Base-by-base conservation (phyloP, 75 land plant species). In the Cryptomeria japonica region DNA sequence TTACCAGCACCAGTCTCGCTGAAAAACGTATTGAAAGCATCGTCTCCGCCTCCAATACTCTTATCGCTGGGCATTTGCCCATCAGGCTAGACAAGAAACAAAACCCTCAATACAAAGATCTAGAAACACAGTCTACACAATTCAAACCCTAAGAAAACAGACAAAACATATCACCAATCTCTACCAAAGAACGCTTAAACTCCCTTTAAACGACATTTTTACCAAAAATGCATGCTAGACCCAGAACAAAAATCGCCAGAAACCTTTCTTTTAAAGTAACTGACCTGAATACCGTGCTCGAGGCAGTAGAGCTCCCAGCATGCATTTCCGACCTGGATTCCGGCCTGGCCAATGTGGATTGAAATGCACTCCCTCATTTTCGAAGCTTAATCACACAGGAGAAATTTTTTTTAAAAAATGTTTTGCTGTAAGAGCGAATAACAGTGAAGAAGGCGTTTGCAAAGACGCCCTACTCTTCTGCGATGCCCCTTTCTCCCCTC, bases 251-350 rank as follows among this genome's bases (percentile, higher is more conserved):
- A 13, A 51, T 13, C 55, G 1, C 55, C 16, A 51, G 2, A 51
- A 68, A 68, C 5, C 28, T 6, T 9, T 1, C 9, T 49, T 46
- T 11, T 0, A 68, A 68, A 68, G 1, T 3, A 6, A 31, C 31
- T 28, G 5, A 68, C 72, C 55, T 51, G 55, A 51, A 93, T 92
- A 38, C 94, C 94, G 42, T 93, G 93, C 89, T 92, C 55, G 55
- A 51, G 55, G 16, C 55, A 51, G 55, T 51, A 51, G 0, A 51
- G 55, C 14, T 51, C 55, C 92, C 92, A 93, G 93, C 94, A 93
- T 19, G 94, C 93, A 75, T 93, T 93, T 58, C 93, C 94, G 90
- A 93, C 87, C 91, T 88, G 91, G 87, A 88, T 88, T 84, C 89
- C 89, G 68, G 90, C 38, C 72, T 68, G 72, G 31, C 72, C 72